Percentiles rank a stretch among this genome's conserved stretches.
These are phyloP conservation scores for Rhizoclosmatium globosum DNA, from an alignment of 192 early-diverging fungal genomes.

Conservation along the genomic window DNA sequence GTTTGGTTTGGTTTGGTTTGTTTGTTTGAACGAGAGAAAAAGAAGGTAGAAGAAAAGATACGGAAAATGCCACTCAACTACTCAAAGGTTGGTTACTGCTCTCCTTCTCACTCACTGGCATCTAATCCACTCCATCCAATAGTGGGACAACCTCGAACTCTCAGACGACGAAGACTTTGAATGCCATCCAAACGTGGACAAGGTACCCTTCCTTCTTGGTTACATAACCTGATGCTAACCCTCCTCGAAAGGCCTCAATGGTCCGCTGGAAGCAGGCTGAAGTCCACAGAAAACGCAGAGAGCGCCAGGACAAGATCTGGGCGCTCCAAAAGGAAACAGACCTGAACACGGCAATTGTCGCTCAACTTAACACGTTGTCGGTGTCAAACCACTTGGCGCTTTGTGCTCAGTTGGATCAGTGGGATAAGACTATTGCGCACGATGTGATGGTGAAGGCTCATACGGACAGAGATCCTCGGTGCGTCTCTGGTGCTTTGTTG, in stretches of 20 bases:
- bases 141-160: conserved; percentile 96
- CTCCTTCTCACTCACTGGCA: no score
- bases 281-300: conserved; percentile 86
- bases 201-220: conserved; percentile 59
- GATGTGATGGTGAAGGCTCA: conserved; percentile 18
- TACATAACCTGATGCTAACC: no score
- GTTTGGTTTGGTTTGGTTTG: background rate
- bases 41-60: no score
- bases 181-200: conserved; percentile 90
- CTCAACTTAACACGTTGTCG: conserved; percentile 22
- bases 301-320: conserved; percentile 71
- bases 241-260: conserved; percentile 26
- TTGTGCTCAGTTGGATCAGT: conserved; percentile 10
- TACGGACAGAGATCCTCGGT: conserved; percentile 44
- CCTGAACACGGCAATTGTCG: conserved; percentile 33
- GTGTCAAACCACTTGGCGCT: background rate
- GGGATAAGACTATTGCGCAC: conserved; percentile 28
- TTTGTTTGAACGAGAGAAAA: background rate
- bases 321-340: conserved; percentile 43
- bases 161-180: conserved; percentile 98
- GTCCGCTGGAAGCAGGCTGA: conserved; percentile 91
- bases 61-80: no score
- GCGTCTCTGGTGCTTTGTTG: background rate
- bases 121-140: conserved; percentile 22
- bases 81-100: no score